Evolutionary conservation across 306 rosid species (phyloP).

Genomic region (Prunus armeniaca): DNA sequence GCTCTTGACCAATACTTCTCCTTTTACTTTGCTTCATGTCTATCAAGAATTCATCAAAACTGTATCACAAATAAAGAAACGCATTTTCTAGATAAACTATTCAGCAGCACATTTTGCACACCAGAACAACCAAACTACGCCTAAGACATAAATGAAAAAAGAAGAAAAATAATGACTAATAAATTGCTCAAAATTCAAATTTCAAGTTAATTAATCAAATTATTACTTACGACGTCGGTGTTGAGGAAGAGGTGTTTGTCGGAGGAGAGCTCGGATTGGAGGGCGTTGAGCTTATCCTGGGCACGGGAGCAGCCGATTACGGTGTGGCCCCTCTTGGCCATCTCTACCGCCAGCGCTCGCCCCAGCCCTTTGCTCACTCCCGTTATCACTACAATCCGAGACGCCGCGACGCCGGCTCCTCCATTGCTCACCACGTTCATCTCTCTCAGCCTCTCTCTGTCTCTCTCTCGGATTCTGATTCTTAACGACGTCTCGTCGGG

Average conservation of each 20-base stretch:
- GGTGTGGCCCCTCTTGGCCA: constrained; percentile 69
- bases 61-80: constrained; percentile 23
- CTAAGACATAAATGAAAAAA: neutral
- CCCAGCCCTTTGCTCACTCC: constrained; percentile 82
- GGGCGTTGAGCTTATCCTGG: constrained; percentile 59
- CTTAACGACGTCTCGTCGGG: neutral
- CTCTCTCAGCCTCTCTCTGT: neutral
- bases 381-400: constrained; percentile 58
- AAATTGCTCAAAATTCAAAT: neutral
- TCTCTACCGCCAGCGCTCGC: constrained; percentile 66
- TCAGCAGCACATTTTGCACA: neutral
- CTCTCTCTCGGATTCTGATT: neutral
- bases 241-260: constrained; percentile 51
- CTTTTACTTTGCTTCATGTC: constrained; percentile 91
- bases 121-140: neutral
- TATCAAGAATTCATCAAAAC: constrained; percentile 90
- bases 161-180: too few relatives aligned
- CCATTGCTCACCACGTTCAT: constrained; percentile 18
- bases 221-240: constrained; percentile 34
- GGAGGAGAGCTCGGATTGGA: constrained; percentile 49
- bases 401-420: constrained; percentile 11
- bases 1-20: constrained; percentile 89
- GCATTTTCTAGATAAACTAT: neutral
- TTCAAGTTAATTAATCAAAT: neutral
- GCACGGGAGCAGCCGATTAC: constrained; percentile 78